phyloP scores from a whole-genome alignment of 441 rosid species.

The Bocquillonia castaneifolia region DNA sequence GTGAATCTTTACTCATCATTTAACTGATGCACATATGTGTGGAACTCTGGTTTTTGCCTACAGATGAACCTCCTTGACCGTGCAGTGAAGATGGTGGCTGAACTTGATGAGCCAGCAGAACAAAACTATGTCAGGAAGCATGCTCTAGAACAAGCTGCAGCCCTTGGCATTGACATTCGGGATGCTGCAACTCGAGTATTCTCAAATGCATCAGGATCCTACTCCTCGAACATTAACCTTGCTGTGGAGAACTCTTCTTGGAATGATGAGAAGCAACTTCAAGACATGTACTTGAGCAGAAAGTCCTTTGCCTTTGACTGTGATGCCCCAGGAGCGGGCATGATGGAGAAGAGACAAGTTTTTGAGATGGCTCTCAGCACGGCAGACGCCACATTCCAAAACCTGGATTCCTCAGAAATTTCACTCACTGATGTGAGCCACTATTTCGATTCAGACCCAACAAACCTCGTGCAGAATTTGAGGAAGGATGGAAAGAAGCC shows the following conservation, averaged over 20 bases:
- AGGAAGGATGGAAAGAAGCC: slow-evolving; percentile 95
- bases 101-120: slow-evolving; percentile 82
- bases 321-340: slow-evolving; percentile 94
- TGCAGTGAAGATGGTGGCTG: slow-evolving; percentile 97
- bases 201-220: slow-evolving; percentile 91
- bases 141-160: slow-evolving; percentile 80
- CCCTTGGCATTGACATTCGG: slow-evolving; percentile 70
- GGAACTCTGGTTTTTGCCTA: slow-evolving; percentile 11
- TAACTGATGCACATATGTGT: too few relatives aligned
- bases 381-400: slow-evolving; percentile 97
- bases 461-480: slow-evolving; percentile 82
- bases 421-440: slow-evolving; percentile 97
- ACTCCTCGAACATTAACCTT: slow-evolving; percentile 81
- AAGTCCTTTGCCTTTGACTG: slow-evolving; percentile 91
- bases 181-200: slow-evolving; percentile 92
- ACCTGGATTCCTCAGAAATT: slow-evolving; percentile 94
- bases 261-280: slow-evolving; percentile 99
- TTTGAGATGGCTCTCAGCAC: slow-evolving; percentile 94
- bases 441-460: slow-evolving; percentile 95
- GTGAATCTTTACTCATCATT: not conserved
- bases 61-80: slow-evolving; percentile 99
- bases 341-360: slow-evolving; percentile 86
- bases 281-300: slow-evolving; percentile 95
- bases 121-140: slow-evolving; percentile 88
- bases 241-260: slow-evolving; percentile 97